Percentiles rank a stretch among this genome's conserved stretches.
phyloP scores from a whole-genome alignment of 805 yeast species.

The Suhomyces sp. region DNA sequence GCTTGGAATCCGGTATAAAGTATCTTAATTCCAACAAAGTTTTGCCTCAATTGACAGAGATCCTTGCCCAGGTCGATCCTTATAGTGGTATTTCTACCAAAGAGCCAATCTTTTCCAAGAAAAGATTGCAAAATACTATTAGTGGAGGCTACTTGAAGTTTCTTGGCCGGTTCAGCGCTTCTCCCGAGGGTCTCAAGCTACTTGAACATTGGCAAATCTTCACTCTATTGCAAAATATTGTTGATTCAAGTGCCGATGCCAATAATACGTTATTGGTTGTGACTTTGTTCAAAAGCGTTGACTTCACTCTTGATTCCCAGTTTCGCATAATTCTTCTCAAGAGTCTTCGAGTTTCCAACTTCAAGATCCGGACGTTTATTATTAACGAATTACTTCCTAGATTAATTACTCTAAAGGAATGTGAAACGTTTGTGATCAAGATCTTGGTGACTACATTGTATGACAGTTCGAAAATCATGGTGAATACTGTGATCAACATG shows the following conservation, averaged over 20 bases:
- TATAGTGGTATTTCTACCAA: slow-evolving; percentile 67
- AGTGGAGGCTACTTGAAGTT: slow-evolving; percentile 76
- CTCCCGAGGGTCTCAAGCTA: slow-evolving; percentile 60
- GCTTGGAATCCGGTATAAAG: slow-evolving; percentile 62
- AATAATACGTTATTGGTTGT: slow-evolving; percentile 51
- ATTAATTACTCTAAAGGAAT: slow-evolving; percentile 33
- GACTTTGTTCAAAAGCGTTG: slow-evolving; percentile 58
- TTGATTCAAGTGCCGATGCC: slow-evolving; percentile 40
- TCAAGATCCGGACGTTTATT: slow-evolving; percentile 52
- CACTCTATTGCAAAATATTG: slow-evolving; percentile 72
- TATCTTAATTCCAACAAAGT: slow-evolving; percentile 71
- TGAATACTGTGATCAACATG: slow-evolving; percentile 16
- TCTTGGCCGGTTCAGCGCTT: slow-evolving; percentile 67
- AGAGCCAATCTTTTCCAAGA: slow-evolving; percentile 69
- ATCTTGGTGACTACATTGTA: slow-evolving; percentile 65
- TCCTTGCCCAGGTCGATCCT: slow-evolving; percentile 82
- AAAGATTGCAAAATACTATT: slow-evolving; percentile 58
- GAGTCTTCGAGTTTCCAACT: slow-evolving; percentile 56
- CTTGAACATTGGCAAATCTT: slow-evolving; percentile 82
- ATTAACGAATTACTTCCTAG: slow-evolving; percentile 49
- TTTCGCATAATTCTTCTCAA: slow-evolving; percentile 64
- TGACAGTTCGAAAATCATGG: slow-evolving; percentile 43
- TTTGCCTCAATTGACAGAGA: slow-evolving; percentile 84
- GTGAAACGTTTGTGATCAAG: slow-evolving; percentile 49
- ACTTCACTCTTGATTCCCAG: slow-evolving; percentile 60